Conservation (phyloP, 2,329 filamentous ascomycete species). For the Coniochaeta prunicola region DNA sequence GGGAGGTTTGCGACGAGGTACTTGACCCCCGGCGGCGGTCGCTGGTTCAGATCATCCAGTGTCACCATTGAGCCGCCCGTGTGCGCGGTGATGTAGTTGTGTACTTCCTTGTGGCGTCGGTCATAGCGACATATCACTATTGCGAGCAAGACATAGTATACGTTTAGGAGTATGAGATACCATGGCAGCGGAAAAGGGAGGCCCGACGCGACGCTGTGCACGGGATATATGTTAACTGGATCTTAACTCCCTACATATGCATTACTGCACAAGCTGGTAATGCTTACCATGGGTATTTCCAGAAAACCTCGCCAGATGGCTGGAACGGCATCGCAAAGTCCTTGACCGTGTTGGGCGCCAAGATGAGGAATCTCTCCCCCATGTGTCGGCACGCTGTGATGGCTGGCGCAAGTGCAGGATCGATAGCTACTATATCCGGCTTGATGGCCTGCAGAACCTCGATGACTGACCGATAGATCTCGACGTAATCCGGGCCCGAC, state of each 20-base stretch:
- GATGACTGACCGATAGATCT: background rate
- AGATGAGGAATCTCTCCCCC: constrained; percentile 16
- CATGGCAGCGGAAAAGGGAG: constrained; percentile 38
- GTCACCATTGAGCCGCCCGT: constrained; percentile 10
- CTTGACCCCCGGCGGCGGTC: constrained; percentile 8
- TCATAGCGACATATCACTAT: constrained; percentile 11
- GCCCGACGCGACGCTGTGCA: constrained; percentile 32
- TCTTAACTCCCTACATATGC: background rate
- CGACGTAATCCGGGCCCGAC: background rate
- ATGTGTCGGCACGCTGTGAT: background rate
- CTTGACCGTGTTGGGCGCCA: constrained; percentile 37
- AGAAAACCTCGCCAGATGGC: constrained; percentile 23
- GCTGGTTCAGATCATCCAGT: constrained; percentile 1
- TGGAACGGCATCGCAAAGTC: constrained; percentile 31
- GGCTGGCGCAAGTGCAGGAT: constrained; percentile 1
- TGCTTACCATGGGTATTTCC: constrained; percentile 31
- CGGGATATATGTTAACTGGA: background rate
- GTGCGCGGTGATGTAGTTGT: constrained; percentile 15
- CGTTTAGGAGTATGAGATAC: constrained; percentile 32
- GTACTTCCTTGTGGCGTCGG: constrained; percentile 13
- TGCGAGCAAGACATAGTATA: constrained; percentile 25
- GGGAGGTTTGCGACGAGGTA: constrained; percentile 19
- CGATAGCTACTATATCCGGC: background rate
- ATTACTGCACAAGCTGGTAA: background rate
- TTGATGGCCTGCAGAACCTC: background rate